A percentile compares a stretch with the other conserved stretches of the same genome.
These are phyloP conservation scores for Buddleja alternifolia DNA, from an alignment of 257 asterid species.

Conservation along the genomic window DNA sequence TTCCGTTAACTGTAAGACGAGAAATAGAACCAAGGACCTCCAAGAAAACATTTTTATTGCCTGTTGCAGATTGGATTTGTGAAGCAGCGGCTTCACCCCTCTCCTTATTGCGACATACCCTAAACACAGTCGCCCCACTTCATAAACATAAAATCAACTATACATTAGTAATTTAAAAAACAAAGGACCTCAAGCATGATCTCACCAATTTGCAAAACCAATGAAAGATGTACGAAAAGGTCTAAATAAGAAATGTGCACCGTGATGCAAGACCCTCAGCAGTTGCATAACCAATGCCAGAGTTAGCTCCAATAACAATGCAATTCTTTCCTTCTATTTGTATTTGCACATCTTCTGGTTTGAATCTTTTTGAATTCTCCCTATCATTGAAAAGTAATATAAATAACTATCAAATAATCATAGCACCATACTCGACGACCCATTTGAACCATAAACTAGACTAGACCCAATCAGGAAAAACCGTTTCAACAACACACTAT, in stretches of 20 bases:
- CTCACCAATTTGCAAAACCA: too few species aligned
- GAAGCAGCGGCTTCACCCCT: conserved; percentile 88
- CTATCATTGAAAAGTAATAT: conserved; percentile 38
- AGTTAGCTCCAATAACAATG: conserved; percentile 91
- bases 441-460: neutral
- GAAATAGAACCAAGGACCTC: conserved; percentile 50
- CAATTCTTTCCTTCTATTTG: conserved; percentile 81
- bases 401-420: conserved; percentile 19
- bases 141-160: conserved; percentile 17
- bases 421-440: neutral
- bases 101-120: conserved; percentile 86
- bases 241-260: too few species aligned
- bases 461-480: neutral
- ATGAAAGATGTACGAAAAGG: too few species aligned
- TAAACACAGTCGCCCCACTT: conserved; percentile 86
- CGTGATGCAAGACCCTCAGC: too few species aligned
- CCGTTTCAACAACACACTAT: neutral
- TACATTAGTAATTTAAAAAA: neutral
- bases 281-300: conserved; percentile 92
- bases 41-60: conserved; percentile 72
- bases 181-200: neutral
- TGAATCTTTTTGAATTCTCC: conserved; percentile 79
- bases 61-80: conserved; percentile 67
- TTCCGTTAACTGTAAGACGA: neutral
- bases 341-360: conserved; percentile 69